Evolutionary conservation across 2,329 filamentous ascomycete genomes (phyloP).

Genomic region (Plenodomus tracheiphilus): DNA sequence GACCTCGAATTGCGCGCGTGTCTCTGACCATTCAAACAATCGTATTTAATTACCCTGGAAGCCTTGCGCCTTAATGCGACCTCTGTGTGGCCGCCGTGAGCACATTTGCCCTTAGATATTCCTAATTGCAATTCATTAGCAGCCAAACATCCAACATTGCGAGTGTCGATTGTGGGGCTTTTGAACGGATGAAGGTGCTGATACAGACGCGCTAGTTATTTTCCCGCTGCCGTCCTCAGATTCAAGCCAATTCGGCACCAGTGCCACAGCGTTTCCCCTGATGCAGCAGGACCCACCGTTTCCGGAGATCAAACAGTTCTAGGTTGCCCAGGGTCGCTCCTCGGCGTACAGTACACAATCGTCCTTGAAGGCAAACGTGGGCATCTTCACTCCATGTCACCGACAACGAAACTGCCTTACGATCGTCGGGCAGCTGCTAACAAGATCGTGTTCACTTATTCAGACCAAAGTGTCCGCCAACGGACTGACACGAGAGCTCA

Average conservation of each 20-base stretch:
- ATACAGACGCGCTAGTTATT: conserved; percentile 29
- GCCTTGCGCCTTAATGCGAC: conserved; percentile 6
- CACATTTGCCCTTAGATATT: conserved; percentile 11
- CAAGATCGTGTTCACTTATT: conserved; percentile 3
- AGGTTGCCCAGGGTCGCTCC: conserved; percentile 26
- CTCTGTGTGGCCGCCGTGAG: conserved; percentile 17
- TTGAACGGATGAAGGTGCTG: conserved; percentile 29
- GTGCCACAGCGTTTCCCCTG: conserved; percentile 35
- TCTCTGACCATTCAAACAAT: conserved; percentile 21
- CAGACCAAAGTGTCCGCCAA: conserved; percentile 8
- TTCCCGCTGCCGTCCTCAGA: conserved; percentile 37
- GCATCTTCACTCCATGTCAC: conserved; percentile 29
- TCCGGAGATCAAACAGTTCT: conserved; percentile 33
- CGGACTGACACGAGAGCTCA: conserved; percentile 4
- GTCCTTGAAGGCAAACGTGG: conserved; percentile 19
- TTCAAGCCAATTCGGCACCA: conserved; percentile 39
- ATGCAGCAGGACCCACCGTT: conserved; percentile 31
- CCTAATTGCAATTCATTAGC: conserved; percentile 23
- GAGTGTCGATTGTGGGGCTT: conserved; percentile 36
- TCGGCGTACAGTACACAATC: conserved; percentile 19
- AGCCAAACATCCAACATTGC: conserved; percentile 38
- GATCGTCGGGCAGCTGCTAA: conserved; percentile 20
- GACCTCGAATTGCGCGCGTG: conserved; percentile 17
- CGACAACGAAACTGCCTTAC: conserved; percentile 21
- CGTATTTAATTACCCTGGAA: conserved; percentile 27